phyloP scores from a whole-genome alignment of 169 alveolate species.

The Plasmodium blacklocki region DNA sequence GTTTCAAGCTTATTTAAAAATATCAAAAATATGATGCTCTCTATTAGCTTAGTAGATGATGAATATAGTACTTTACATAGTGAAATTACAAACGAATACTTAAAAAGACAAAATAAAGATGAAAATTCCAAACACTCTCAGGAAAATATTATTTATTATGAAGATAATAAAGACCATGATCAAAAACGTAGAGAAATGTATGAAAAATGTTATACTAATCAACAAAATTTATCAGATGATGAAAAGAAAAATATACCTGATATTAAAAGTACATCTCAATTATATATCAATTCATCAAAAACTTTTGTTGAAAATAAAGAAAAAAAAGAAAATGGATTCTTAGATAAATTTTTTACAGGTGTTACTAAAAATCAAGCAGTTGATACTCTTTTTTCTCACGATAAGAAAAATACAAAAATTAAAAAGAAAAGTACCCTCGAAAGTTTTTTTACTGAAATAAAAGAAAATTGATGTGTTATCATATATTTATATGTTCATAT shows the following conservation, averaged over 20 bases:
- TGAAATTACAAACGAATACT: conserved; percentile 75
- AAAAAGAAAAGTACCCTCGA: conserved; percentile 62
- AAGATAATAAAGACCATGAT: conserved; percentile 50
- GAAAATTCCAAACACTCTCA: conserved; percentile 52
- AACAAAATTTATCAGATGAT: conserved; percentile 28
- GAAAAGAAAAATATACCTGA: conserved; percentile 23
- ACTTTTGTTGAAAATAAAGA: conserved; percentile 25
- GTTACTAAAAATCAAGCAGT: conserved; percentile 69
- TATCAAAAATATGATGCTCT: conserved; percentile 71
- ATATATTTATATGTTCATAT: neutral
- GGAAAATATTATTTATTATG: conserved; percentile 36
- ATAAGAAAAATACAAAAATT: conserved; percentile 66
- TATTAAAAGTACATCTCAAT: conserved; percentile 11
- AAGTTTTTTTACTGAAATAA: conserved; percentile 57
- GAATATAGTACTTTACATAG: conserved; percentile 75
- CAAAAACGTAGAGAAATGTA: conserved; percentile 64
- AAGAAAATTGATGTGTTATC: conserved; percentile 24
- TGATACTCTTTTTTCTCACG: conserved; percentile 64
- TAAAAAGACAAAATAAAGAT: conserved; percentile 73
- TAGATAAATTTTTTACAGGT: conserved; percentile 73
- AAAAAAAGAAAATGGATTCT: conserved; percentile 52
- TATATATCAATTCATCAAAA: conserved; percentile 3
- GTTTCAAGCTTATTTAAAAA: conserved; percentile 61
- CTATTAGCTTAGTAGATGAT: conserved; percentile 69
- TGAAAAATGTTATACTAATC: conserved; percentile 27